Evolutionary conservation across 257 asterid genomes (phyloP), one percentile per base, ranked within the genome.

Genomic region (Linderniella brevidens): DNA sequence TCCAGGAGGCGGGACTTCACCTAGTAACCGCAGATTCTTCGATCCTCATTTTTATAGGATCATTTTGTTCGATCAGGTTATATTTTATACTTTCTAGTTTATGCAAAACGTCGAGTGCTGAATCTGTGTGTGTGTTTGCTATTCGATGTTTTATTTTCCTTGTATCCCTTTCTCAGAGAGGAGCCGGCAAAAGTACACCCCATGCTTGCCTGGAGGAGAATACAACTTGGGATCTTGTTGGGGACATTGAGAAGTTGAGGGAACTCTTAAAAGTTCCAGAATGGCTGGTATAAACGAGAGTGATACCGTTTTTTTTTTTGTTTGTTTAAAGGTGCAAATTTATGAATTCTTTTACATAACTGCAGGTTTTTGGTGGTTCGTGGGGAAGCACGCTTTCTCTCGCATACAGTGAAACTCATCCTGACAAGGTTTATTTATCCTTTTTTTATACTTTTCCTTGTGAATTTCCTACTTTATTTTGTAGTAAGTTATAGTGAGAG

Each of bases 301-400:
- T 25, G 32, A 25, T 37, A 29, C 4, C 17, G 12, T 32, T 45
- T 54, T 39, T 32, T 11, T 14, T 19, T 46, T 56, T 12, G 19
- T 55, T 35, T 43, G 53, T 58, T 52, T 35, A 50, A 15, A 14
- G 35, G 16, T 41, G 25, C 49, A 59, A 19, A 52, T 53, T 53
- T 57, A 19, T 46, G 25, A 39, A 57, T 41, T 56, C 32, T 25
- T 25, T 25, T 3, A 25, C 32, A 25, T 25, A 49, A 57, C 64
- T 69, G 64, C 73, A 90, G 98, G 95, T 88, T 10, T 88, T 88
- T 41, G 98, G 98, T 58, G 98, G 96, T 63, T 88, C 98, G 48
- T 88, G 98, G 98, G 96, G 98, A 53, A 88, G 98, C 77, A 88
- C 98, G 19, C 94, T 88, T 19, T 72, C 96, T 62, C 85, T 88